Evolutionary conservation across 2,329 filamentous ascomycete genomes (phyloP), one percentile per base, ranked within the genome.

Genomic region (Metarhizium humberi): DNA sequence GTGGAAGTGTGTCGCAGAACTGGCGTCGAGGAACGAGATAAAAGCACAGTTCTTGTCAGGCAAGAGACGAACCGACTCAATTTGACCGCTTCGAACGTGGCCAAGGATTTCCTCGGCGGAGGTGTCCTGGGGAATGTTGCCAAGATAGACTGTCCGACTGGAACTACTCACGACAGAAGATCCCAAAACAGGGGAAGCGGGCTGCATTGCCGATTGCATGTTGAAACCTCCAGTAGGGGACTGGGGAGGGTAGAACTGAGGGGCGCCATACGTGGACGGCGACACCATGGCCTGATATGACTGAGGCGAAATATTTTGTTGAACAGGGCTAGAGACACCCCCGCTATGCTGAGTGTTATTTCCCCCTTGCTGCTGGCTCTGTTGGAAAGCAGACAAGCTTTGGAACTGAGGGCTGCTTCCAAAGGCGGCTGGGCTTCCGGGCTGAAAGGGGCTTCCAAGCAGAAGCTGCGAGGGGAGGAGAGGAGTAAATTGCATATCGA

Each of bases 1-100:
- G 78, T 99, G 94, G 76, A 99, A 99, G 71, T 99, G 94, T 25
- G 92, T 97, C 55, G 94, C 94, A 34, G 94, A 96, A 75, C 92
- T 96, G 65, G 92, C 91, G 68, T 99, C 94, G 61, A 99, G 79
- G 78, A 99, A 99, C 7, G 94, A 99, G 69, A 99, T 97, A 79
- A 99, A 99, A 56, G 94, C 94, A 69, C 94, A 99, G 80, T 97
- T 99, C 89, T 97, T 99, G 75, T 99, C 94, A 29, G 92, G 90
- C 55, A 99, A 79, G 61, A 99, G 81, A 64, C 94, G 88, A 53
- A 99, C 94, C n/a, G 94, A 97, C 77, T 99, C 94, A 66, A 99
- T 97, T 70, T 97, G 94, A 29, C 94, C 94, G 72, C 94, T 97
- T 60, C 94, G 85, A 57, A 99, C 94, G 67, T 99, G 94, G 60